phyloP scores from a whole-genome alignment of 768 basidiomycete species.

The Serpula lacrymans region DNA sequence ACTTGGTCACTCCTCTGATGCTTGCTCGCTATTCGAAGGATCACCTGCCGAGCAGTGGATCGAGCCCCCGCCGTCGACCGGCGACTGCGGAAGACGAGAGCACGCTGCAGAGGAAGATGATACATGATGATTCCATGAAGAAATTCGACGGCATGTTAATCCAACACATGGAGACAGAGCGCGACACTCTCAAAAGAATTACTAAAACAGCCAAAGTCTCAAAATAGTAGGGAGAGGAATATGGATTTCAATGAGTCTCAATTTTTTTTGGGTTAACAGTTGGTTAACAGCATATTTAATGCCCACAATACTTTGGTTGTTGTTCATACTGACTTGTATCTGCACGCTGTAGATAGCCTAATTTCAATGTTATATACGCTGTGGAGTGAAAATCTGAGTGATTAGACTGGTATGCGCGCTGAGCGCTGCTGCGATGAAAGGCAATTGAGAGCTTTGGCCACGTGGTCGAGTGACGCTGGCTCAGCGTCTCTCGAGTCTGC shows the following conservation, averaged over 20 bases:
- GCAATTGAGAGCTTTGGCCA: no score
- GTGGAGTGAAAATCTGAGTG: no score
- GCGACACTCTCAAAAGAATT: conserved; percentile 75
- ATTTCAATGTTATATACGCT: no score
- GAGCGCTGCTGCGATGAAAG: no score
- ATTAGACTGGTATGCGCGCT: no score
- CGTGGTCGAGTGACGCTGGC: no score
- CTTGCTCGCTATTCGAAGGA: conserved; percentile 41
- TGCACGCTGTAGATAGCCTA: no score
- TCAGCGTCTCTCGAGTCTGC: no score
- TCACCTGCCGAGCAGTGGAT: conserved; percentile 26
- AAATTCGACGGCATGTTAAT: conserved; percentile 77
- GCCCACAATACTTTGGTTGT: no score
- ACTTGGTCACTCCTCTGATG: conserved; percentile 27
- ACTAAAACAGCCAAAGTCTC: conserved; percentile 44
- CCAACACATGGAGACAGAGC: conserved; percentile 82
- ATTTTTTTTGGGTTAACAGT: not conserved
- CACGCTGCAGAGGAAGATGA: conserved; percentile 33
- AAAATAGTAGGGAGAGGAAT: conserved; percentile 18
- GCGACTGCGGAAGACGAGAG: conserved; percentile 23
- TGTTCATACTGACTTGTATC: no score
- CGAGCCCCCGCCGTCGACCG: conserved; percentile 10
- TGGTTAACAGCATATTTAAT: not conserved
- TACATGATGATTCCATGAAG: conserved; percentile 55
- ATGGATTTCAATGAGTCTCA: conserved; percentile 1